Evolutionary conservation across 306 rosid genomes (phyloP).

Genomic region (Phaseolus lunatus): DNA sequence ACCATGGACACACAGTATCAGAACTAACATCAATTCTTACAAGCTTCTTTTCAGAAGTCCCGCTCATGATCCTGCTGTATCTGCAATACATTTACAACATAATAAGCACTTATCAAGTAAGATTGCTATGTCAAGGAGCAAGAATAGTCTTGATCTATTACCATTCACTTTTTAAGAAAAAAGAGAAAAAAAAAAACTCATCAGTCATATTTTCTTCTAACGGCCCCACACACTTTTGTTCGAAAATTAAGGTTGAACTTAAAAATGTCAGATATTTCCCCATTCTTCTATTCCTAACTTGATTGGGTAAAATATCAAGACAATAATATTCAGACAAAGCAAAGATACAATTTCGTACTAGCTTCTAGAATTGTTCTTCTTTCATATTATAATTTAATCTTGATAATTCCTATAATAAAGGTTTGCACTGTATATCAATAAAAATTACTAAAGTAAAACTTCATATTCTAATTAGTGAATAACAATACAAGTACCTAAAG

Average conservation of each 20-base stretch:
- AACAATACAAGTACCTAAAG: not conserved
- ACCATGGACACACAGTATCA: conserved; percentile 94
- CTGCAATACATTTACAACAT: conserved; percentile 49
- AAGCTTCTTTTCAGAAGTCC: conserved; percentile 62
- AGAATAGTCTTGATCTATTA: not conserved
- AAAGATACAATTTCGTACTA: not conserved
- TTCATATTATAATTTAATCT: not conserved
- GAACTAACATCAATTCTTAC: conserved; percentile 75
- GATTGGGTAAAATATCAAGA: not conserved
- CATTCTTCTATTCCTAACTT: not conserved
- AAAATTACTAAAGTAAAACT: not conserved
- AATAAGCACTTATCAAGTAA: not conserved
- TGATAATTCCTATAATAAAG: not conserved
- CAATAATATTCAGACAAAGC: not conserved
- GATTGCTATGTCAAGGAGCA: conserved; percentile 33
- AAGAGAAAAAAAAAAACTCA: not conserved
- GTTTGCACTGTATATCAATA: not conserved
- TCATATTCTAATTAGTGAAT: not conserved
- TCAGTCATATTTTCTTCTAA: conserved; percentile 1
- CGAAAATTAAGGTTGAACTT: not conserved
- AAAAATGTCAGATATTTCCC: not conserved
- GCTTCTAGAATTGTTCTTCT: not conserved
- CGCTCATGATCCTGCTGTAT: conserved; percentile 64
- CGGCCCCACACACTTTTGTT: not conserved
- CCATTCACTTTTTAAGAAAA: not conserved